phyloP scores from a whole-genome alignment of 495 filamentous ascomycete genomes.

The Podospora pseudopauciseta region DNA sequence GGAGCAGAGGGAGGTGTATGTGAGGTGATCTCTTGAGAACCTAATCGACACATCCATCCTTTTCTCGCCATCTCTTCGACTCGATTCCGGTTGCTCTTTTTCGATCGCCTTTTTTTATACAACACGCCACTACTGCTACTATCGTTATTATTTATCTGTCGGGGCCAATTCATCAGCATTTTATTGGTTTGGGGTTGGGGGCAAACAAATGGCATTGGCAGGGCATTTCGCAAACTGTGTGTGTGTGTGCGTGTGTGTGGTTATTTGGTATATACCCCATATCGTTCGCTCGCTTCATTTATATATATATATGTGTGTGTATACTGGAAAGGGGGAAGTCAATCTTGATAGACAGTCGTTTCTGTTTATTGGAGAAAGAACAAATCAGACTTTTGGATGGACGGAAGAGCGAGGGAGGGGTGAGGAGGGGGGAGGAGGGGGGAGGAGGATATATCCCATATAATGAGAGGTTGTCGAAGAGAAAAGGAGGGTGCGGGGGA shows the following conservation, averaged over 20 bases:
- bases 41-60: neutral
- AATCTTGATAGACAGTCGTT: neutral
- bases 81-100: neutral
- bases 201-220: neutral
- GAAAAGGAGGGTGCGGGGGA: neutral
- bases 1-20: conserved; percentile 6
- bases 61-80: neutral
- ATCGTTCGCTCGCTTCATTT: neutral
- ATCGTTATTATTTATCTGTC: neutral
- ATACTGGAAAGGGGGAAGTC: neutral
- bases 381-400: neutral
- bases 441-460: neutral
- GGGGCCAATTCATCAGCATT: neutral
- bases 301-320: neutral
- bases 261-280: neutral
- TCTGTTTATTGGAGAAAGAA: neutral
- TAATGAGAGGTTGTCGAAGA: neutral
- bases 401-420: too few relatives aligned
- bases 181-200: neutral
- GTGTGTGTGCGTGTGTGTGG: too few relatives aligned
- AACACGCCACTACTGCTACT: neutral
- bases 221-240: too few relatives aligned
- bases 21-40: neutral
- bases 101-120: neutral
- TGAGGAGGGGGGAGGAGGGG: too few relatives aligned